Base-by-base conservation (phyloP, 2,329 filamentous ascomycete species). In the Colletotrichum aenigma region DNA sequence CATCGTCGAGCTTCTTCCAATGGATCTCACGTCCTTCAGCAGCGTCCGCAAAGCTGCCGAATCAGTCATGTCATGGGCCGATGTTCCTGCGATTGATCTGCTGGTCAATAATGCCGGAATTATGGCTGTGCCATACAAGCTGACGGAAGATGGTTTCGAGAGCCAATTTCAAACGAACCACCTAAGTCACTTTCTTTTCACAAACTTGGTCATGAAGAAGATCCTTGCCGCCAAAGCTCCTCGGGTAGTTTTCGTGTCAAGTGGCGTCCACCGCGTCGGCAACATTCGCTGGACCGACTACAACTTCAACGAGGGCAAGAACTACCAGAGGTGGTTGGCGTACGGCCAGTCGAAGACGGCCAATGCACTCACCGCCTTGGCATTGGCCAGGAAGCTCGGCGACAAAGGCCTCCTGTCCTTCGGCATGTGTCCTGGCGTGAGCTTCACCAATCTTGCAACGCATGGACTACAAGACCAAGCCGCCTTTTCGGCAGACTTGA, bases 271-370 rank as follows among this genome's bases (percentile, higher is more conserved):
- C 76, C 81, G 84, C 7, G 64, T 88, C 15, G 79, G 81, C 3
- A 84, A 84, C 2, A 78, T 89, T 24, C 81, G 86, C 4, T 88
- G 85, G 71, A 81, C 82, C 56, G 87, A 89, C 77, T 84, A 81
- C 30, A 86, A 87, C 34, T 88, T 88, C 76, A 80, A 83, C 16
- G 82, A 34, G n/a, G 80, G 85, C 82, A 76, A 71, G 16, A 64
- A 28, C 15, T 66, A 66, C 38, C 28, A 66, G 10, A 13, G 36
- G 8, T 66, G 82, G 82, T 24, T 62, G 5, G 80, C 82, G 1
- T 86, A 86, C 13, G 85, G 81, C 2, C 85, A 86, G 71, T 81
- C 82, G 24, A 86, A 86, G 77, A 84, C 85, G 2, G 82, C 83
- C 10, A 84, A 83, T 38, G 32, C 32, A 16, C 32, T 64, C 0